A percentile compares a stretch with the other conserved stretches of the same genome.
Conservation (phyloP, 2,329 filamentous ascomycete genomes). For the Fusarium secorum region DNA sequence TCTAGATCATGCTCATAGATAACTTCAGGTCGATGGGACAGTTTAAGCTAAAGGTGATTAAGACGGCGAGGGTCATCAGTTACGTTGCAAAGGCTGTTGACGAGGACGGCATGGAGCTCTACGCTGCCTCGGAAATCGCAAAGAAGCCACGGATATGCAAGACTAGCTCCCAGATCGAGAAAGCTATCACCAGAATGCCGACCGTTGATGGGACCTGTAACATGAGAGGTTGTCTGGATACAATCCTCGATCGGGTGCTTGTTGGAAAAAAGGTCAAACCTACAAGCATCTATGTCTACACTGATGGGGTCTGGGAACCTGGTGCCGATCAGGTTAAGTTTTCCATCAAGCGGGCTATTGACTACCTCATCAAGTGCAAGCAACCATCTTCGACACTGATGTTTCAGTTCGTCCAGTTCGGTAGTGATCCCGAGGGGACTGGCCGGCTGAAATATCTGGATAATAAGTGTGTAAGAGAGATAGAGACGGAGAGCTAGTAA, state of each 20-base stretch:
- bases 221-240: background rate
- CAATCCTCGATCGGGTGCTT: background rate
- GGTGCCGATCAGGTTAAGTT: background rate
- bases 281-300: background rate
- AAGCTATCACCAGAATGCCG: background rate
- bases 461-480: background rate
- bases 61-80: background rate
- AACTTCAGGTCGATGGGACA: background rate
- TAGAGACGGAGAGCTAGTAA: background rate
- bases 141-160: background rate
- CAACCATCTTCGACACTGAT: background rate
- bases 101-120: background rate
- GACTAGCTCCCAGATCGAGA: background rate
- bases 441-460: background rate
- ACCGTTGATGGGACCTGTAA: background rate
- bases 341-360: background rate
- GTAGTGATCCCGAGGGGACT: background rate
- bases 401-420: background rate
- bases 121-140: background rate
- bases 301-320: background rate
- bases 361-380: background rate
- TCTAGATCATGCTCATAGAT: background rate
- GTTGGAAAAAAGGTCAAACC: background rate
- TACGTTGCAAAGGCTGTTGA: background rate
- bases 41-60: rapidly evolving